phyloP scores from a whole-genome alignment of 2,329 filamentous ascomycete genomes.

The Hypomyces perniciosus region DNA sequence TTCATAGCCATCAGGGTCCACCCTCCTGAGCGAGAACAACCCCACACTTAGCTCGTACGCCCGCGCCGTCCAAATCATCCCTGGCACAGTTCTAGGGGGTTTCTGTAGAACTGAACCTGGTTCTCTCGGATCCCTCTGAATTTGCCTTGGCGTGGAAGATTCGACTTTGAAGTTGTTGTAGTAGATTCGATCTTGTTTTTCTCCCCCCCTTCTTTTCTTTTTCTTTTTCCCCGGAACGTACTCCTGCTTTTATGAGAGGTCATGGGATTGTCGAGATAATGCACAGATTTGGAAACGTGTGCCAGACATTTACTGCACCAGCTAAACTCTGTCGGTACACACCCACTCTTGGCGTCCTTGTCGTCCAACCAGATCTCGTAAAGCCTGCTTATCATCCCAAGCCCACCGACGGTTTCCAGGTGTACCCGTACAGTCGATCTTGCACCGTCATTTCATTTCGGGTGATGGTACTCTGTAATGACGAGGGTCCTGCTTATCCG shows the following conservation, averaged over 20 bases:
- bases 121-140: too few species aligned
- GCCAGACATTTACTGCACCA: conserved; percentile 10
- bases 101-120: too few species aligned
- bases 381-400: conserved; percentile 19
- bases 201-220: background rate
- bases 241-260: background rate
- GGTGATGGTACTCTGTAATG: background rate
- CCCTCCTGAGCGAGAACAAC: too few species aligned
- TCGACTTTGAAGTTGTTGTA: too few species aligned
- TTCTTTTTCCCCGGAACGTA: background rate
- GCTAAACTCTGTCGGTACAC: conserved; percentile 2
- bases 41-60: too few species aligned
- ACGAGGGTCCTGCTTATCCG: conserved; percentile 14
- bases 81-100: too few species aligned
- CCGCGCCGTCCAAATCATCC: too few species aligned
- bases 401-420: conserved; percentile 18
- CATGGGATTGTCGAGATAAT: background rate
- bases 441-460: conserved; percentile 1
- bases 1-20: too few species aligned
- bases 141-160: too few species aligned
- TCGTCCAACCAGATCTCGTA: conserved; percentile 22
- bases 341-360: conserved; percentile 16
- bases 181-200: too few species aligned
- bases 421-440: conserved; percentile 17
- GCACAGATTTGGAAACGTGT: background rate